These are phyloP conservation scores for Penicillium sclerotigenum DNA, from an alignment of 2,329 filamentous ascomycete species.

Conservation along the genomic window DNA sequence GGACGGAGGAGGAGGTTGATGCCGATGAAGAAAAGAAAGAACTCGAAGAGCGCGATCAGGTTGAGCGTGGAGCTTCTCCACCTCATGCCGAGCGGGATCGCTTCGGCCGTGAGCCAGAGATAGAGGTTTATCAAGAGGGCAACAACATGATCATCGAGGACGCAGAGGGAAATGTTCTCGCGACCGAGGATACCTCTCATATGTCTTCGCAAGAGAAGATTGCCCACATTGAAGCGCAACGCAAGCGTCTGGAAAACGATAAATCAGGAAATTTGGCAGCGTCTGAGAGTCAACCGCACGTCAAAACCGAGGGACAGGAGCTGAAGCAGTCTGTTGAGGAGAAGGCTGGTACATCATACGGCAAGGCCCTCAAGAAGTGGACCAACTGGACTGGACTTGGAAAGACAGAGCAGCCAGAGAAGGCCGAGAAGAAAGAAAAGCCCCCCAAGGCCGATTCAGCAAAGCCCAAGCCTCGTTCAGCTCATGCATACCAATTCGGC, in stretches of 20 bases:
- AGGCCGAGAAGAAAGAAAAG: constrained; percentile 23
- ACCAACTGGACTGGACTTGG: constrained; percentile 45
- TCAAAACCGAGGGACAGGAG: constrained; percentile 46
- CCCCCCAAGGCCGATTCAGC: constrained; percentile 14
- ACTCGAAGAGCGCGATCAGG: constrained; percentile 27
- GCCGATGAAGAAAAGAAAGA: constrained; percentile 25
- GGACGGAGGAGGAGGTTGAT: constrained; percentile 32
- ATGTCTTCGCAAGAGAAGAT: constrained; percentile 57
- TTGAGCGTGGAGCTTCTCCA: constrained; percentile 41
- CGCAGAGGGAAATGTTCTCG: constrained; percentile 79
- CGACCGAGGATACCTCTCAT: constrained; percentile 53
- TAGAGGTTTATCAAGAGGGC: constrained; percentile 80
- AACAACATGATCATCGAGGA: constrained; percentile 77
- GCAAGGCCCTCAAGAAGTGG: constrained; percentile 48
- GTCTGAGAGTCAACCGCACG: constrained; percentile 44
- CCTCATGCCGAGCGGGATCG: constrained; percentile 32
- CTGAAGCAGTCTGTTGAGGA: constrained; percentile 38
- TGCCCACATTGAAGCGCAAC: constrained; percentile 54
- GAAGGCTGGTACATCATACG: constrained; percentile 33
- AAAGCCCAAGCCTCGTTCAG: constrained; percentile 49
- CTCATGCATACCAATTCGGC: constrained; percentile 65
- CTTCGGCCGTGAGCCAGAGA: constrained; percentile 36
- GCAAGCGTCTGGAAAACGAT: constrained; percentile 54
- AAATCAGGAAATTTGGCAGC: constrained; percentile 45
- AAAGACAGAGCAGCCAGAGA: constrained; percentile 32